phyloP scores from a whole-genome alignment of 345 rosid genomes.

The Corymbia maculata region DNA sequence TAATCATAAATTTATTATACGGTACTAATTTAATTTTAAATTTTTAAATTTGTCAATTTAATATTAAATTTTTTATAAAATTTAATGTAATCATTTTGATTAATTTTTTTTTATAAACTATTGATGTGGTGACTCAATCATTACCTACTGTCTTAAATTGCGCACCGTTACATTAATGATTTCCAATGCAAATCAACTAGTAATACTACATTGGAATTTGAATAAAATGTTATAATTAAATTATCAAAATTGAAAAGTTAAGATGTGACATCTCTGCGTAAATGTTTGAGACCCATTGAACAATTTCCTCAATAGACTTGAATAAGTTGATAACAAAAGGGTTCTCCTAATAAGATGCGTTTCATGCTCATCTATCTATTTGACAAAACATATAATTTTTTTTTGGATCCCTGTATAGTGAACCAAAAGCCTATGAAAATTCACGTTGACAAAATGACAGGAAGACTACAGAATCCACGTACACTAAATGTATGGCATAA shows the following conservation, averaged over 20 bases:
- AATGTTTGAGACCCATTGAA: neutral
- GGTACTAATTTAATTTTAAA: neutral
- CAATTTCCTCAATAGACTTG: neutral
- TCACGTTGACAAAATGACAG: neutral
- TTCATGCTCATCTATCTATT: neutral
- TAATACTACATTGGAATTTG: neutral
- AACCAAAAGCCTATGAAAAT: neutral
- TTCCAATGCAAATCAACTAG: rapidly evolving
- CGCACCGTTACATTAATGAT: rapidly evolving
- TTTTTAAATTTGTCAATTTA: neutral
- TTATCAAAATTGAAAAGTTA: neutral
- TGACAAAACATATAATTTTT: neutral
- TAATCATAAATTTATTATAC: neutral
- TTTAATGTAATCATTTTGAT: neutral
- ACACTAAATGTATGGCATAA: no score
- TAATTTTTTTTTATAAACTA: neutral
- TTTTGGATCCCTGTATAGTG: neutral
- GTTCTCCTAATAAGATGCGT: neutral
- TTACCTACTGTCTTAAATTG: neutral
- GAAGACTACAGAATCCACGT: no score
- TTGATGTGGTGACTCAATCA: neutral
- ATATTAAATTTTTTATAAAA: rapidly evolving
- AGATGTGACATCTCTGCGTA: neutral
- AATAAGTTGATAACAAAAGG: neutral
- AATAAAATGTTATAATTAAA: neutral